Evolutionary conservation across 148 eudicot genomes (phyloP).

Genomic region (Suaeda aralocaspica): DNA sequence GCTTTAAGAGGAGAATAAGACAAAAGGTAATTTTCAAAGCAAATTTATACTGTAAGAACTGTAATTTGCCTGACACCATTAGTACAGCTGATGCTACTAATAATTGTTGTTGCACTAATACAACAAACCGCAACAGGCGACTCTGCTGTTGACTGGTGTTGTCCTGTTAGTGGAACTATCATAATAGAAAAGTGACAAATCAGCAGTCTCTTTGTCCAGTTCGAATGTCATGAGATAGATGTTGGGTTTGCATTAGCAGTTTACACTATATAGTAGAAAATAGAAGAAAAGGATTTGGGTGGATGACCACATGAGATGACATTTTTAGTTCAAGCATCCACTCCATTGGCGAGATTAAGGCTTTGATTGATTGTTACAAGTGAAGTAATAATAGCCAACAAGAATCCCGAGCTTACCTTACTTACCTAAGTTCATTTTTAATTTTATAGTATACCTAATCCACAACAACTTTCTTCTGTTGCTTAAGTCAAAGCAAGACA

Average conservation of each 20-base stretch:
- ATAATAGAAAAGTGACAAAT: neutral
- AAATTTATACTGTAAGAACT: neutral
- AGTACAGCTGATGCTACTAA: neutral
- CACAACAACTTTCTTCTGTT: too few relatives aligned
- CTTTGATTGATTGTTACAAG: too few relatives aligned
- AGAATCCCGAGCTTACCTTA: too few relatives aligned
- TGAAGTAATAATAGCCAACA: too few relatives aligned
- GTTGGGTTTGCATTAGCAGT: too few relatives aligned
- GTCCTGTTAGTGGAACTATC: too few relatives aligned
- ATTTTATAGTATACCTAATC: too few relatives aligned
- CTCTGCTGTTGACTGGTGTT: neutral
- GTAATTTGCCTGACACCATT: neutral
- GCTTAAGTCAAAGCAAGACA: neutral
- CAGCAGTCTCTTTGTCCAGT: neutral
- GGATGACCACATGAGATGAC: too few relatives aligned
- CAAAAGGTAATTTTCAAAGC: neutral
- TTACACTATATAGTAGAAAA: too few relatives aligned
- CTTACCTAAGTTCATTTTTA: too few relatives aligned
- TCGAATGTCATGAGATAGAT: neutral
- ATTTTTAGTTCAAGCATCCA: too few relatives aligned
- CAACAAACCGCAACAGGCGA: neutral
- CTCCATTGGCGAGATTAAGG: too few relatives aligned
- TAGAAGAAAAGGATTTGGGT: neutral
- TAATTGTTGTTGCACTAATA: neutral
- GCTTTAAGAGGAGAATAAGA: neutral